A percentile compares a stretch with the other conserved stretches of the same genome.
Evolutionary conservation across 805 yeast species (phyloP).

Genomic region (Hagleromyces aurorensis): DNA sequence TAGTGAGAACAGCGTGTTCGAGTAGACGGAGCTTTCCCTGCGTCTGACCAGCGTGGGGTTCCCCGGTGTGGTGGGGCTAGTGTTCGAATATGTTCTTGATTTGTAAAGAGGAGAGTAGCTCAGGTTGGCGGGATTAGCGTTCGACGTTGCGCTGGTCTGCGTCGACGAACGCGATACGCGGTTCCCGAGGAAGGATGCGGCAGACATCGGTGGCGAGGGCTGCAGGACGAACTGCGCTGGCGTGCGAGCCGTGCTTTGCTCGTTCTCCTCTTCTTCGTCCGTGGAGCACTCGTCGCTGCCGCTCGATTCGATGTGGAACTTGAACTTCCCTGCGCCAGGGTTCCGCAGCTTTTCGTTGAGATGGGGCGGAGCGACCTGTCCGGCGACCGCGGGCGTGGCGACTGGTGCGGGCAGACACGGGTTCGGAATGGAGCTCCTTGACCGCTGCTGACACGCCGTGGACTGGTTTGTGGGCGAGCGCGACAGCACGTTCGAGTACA

Average conservation of each 20-base stretch:
- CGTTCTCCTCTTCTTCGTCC: constrained; percentile 20
- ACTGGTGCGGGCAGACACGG: too few species aligned
- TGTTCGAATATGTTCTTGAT: constrained; percentile 15
- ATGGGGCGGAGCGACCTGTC: constrained; percentile 2
- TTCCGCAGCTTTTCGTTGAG: background rate
- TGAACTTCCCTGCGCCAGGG: constrained; percentile 4
- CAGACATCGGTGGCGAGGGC: constrained; percentile 6
- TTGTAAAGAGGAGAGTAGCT: constrained; percentile 8
- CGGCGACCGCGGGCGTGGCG: constrained; percentile 1
- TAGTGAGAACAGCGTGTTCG: constrained; percentile 6
- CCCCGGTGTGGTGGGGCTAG: constrained; percentile 8
- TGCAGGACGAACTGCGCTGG: constrained; percentile 4
- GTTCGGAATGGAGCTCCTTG: background rate
- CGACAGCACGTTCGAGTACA: constrained; percentile 11
- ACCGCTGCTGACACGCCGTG: constrained; percentile 7
- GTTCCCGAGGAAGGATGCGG: constrained; percentile 10
- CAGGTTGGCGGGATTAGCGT: too few species aligned
- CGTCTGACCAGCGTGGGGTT: constrained; percentile 10
- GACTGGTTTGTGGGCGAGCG: constrained; percentile 18
- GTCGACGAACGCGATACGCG: constrained; percentile 16
- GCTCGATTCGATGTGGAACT: constrained; percentile 24
- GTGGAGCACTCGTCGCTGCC: constrained; percentile 24
- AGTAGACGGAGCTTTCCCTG: constrained; percentile 7
- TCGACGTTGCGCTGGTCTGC: constrained; percentile 14
- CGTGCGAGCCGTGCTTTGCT: too few species aligned